These are phyloP conservation scores for Mycena citricolor DNA, from an alignment of 1,284 basidiomycete genomes.

Conservation along the genomic window DNA sequence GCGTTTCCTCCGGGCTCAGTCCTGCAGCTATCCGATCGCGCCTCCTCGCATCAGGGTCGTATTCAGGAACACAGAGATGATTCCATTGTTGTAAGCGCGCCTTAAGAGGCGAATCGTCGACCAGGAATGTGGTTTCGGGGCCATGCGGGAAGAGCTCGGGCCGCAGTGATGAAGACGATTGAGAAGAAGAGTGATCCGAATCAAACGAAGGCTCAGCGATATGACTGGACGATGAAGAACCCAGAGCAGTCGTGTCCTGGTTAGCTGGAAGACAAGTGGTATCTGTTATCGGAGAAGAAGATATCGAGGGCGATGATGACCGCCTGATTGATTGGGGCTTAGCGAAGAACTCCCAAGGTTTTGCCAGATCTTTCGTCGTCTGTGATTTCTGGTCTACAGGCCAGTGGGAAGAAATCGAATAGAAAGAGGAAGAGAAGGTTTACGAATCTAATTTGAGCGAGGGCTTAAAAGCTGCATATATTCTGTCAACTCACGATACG, in stretches of 20 bases:
- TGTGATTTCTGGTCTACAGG: conserved; percentile 59
- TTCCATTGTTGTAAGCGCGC: conserved; percentile 80
- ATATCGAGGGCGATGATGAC: too few relatives aligned
- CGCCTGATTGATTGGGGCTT: too few relatives aligned
- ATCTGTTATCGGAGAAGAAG: too few relatives aligned
- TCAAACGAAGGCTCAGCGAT: too few relatives aligned
- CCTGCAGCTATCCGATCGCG: conserved; percentile 6
- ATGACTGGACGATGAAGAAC: too few relatives aligned
- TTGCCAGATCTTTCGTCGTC: conserved; percentile 76
- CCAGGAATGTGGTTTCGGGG: conserved; percentile 63
- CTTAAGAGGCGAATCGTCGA: conserved; percentile 82
- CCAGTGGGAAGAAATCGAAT: conserved; percentile 13
- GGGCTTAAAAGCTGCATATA: too few relatives aligned
- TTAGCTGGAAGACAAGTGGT: too few relatives aligned
- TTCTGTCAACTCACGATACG: conserved; percentile 74
- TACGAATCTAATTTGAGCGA: too few relatives aligned
- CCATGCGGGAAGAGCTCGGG: conserved; percentile 11
- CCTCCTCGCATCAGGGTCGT: conserved; percentile 35
- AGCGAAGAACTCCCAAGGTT: conserved; percentile 56
- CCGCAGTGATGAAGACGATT: conserved; percentile 1
- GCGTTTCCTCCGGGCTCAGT: too few relatives aligned
- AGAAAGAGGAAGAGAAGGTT: conserved; percentile 7
- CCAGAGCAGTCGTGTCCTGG: too few relatives aligned
- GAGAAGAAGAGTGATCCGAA: conserved; percentile 6
- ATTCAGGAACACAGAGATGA: conserved; percentile 75